phyloP scores from a whole-genome alignment of 495 filamentous ascomycete species.

The Penicillium coffeae region DNA sequence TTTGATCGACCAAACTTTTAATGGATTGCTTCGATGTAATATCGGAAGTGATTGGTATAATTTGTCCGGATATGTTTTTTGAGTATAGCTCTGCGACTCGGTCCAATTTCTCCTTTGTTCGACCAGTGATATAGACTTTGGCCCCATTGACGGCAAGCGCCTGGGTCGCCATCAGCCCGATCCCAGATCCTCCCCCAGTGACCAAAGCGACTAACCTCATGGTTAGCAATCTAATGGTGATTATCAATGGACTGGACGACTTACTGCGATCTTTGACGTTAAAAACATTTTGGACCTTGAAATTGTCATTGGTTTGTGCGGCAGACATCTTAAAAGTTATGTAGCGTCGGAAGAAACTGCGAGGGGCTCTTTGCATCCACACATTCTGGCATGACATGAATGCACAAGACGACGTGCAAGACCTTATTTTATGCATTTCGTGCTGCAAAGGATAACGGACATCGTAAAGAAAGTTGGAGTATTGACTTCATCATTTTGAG shows the following conservation, averaged over 20 bases:
- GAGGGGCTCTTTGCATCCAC: too few species aligned
- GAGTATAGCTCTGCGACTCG: slow-evolving; percentile 43
- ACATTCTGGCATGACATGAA: too few species aligned
- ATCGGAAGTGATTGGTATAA: slow-evolving; percentile 54
- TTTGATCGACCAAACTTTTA: slow-evolving; percentile 37
- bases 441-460: too few species aligned
- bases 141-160: slow-evolving; percentile 59
- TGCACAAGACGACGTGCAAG: too few species aligned
- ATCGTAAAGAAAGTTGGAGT: too few species aligned
- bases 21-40: slow-evolving; percentile 47
- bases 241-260: neutral
- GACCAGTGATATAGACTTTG: slow-evolving; percentile 58
- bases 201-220: slow-evolving; percentile 50
- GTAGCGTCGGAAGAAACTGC: too few species aligned
- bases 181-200: slow-evolving; percentile 52
- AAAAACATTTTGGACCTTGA: slow-evolving; percentile 50
- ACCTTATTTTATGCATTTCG: too few species aligned
- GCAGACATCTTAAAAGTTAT: too few species aligned
- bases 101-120: slow-evolving; percentile 53
- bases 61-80: slow-evolving; percentile 48
- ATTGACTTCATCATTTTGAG: too few species aligned
- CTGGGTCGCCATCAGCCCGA: slow-evolving; percentile 52
- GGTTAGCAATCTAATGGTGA: neutral
- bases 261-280: slow-evolving; percentile 50
- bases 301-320: slow-evolving; percentile 45